Evolutionary conservation across 805 yeast species (phyloP), one percentile per base, ranked within the genome.

Genomic region (Saccharomycopsis malanga): DNA sequence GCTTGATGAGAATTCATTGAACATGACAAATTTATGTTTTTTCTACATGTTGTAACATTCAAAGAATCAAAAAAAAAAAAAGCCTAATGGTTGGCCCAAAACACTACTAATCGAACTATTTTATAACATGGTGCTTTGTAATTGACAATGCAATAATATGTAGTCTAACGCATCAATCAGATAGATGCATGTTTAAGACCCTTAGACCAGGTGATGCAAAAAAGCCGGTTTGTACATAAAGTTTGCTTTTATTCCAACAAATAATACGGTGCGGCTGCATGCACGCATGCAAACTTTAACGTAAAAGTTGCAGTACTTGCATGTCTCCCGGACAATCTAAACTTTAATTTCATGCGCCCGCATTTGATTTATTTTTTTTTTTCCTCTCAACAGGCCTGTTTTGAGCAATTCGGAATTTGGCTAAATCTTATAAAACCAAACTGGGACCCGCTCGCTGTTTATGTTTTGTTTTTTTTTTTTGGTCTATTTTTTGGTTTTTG

Each of bases 331-430:
- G n/a, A n/a, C 6, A 9, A 32, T 32, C 36, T 32, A 32, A 32
- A 32, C 36, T 32, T 32, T 10, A 32, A 27, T 32, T 32, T 32
- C 15, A 12, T 32, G 36, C 9, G 36, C 36, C 36, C 17, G 15
- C 6, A 32, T 27, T n/a, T n/a, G n/a, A n/a, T n/a, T n/a, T n/a
- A n/a, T n/a, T n/a, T n/a, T n/a, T n/a, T 27, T 27, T 27, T 27
- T 27, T 9, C 12, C 12, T 27, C 30, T 27, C 7, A 9, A 18
- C 9, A n/a, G 36, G 6, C 17, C 5, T 32, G 6, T 32, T 32
- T 32, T 32, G 12, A 32, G 36, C 36, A 32, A 32, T 32, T 32
- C 15, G 36, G 36, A 32, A 32, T 32, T 32, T 32, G 36, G 36
- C 36, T 18, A n/a, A n/a, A 32, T 9, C 5, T 32, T 32, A 32